Base-by-base conservation (phyloP, 2,329 filamentous ascomycete genomes). In the Clarireedia hainanense region DNA sequence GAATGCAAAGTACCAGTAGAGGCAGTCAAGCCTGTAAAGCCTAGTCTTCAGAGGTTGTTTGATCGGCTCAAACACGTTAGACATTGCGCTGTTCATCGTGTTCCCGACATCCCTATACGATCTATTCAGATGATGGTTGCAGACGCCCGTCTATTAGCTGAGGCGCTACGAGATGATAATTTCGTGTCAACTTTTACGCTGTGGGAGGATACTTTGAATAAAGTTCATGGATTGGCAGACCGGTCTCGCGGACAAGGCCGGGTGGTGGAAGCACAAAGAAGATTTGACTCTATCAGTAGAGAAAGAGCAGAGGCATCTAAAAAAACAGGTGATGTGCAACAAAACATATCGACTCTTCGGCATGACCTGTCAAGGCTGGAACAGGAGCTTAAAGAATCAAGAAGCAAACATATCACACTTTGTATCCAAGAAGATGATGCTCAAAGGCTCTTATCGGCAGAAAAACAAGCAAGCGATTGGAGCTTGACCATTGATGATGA, bases 11-110 rank as follows among this genome's bases (percentile, higher is more conserved):
- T 60, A 34, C 60, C 60, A 15, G 23, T 50, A 36, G 42, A 48
- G 46, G 60, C 60, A 9, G 52, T 57, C 10, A n/a, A 20, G 6
- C n/a, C 6, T 57, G 40, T 40, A 48, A 26, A 46, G 37, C 23
- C 20, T 43, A 24, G 4, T 37, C 37, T 40, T 37, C 52, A 36
- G 47, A 23, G 24, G n/a, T 39, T 60, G 4, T 56, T 61, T 27
- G 12, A 17, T 7, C 42, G 57, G 2, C 50, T 51, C 15, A 52
- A n/a, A 40, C 34, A 34, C 43, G 55, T 61, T 46, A 52, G 59
- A 23, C 55, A 61, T 47, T 49, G 53, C 46, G 59, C 58, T 3
- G 58, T 60, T 36, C 58, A 60, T 45, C 54, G 58, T 26, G 49
- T 45, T 23, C 51, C 57, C 20, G 36, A 40, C n/a, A 52, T 59